phyloP scores from a whole-genome alignment of 2,329 filamentous ascomycete species.

The Aspergillus brasiliensis region DNA sequence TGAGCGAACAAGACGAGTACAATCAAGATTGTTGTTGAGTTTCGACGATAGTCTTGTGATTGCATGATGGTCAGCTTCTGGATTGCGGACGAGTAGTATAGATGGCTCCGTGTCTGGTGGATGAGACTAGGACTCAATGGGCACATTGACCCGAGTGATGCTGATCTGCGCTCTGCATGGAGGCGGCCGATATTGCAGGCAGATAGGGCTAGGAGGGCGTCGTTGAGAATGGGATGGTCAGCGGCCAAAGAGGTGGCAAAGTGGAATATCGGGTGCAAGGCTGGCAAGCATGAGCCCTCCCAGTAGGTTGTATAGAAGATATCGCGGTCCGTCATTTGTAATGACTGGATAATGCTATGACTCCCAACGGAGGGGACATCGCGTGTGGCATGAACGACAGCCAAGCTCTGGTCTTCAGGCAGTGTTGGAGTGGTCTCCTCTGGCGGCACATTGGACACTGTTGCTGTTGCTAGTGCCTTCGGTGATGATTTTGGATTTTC shows the following conservation, averaged over 20 bases:
- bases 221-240: conserved; percentile 11
- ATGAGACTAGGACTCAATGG: conserved; percentile 17
- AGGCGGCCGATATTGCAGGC: conserved; percentile 26
- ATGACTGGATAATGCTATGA: conserved; percentile 17
- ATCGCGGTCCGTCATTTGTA: conserved; percentile 25
- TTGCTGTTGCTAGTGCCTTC: neutral
- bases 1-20: conserved; percentile 24
- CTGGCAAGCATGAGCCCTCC: conserved; percentile 27
- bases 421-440: neutral
- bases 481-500: neutral
- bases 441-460: neutral
- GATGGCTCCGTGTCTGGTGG: conserved; percentile 27
- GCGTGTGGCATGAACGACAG: neutral
- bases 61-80: conserved; percentile 13
- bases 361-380: neutral
- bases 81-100: conserved; percentile 30
- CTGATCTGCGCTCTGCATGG: conserved; percentile 14
- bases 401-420: neutral
- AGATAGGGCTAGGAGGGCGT: conserved; percentile 24
- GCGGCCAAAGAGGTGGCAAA: conserved; percentile 2
- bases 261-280: conserved; percentile 26
- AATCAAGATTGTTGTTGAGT: conserved; percentile 9
- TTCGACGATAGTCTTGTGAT: conserved; percentile 6
- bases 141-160: conserved; percentile 1
- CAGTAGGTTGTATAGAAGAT: conserved; percentile 29